Base-by-base conservation (phyloP, 148 eudicot genomes). In the Persicaria maculosa region DNA sequence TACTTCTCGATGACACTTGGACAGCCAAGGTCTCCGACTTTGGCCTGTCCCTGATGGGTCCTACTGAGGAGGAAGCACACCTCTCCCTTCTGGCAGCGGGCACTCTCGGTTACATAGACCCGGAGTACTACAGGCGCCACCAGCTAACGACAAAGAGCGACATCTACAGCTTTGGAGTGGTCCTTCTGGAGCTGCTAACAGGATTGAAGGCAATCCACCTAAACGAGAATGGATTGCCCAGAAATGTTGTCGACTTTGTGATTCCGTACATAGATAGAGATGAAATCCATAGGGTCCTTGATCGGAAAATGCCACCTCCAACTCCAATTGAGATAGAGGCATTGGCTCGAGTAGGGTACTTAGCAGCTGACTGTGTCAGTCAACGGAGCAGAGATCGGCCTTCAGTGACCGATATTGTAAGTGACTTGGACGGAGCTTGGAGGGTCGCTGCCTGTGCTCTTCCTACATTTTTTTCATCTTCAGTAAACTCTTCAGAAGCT, bases 1-100 rank as follows among this genome's bases (percentile, higher is more conserved):
- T 94, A 53, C 61, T 94, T 45, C 88, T 94, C 4, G 93, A 94
- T 44, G 75, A 71, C 19, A 75, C 54, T 6, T 91, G 97, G 97
- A 85, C 83, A 0, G 98, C 96, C 44, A 91, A 86, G 76, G 97
- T 94, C 1, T 94, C 98, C 0, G 98, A 94, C 78, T 94, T 94
- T 44, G 98, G 98, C 9, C 71, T 94, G 25, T 94, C 98, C 6
- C 54, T 90, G 74, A 76, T 86, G 89, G 88, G 95, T 7, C 95
- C 95, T 0, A 68, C 54, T 9, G 88, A 84, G 0, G 93, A 83
- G 9, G 85, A 73, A 76, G 47, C 86, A 2, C 88, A 94, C 76
- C 85, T 91, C 3, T 88, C 93, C 5, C 75, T 85, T 0, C 74
- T 73, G 15, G 91, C 96, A 0, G 97, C 97, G 0, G 97, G 97